phyloP scores from a whole-genome alignment of 2,329 filamentous ascomycete species.

The Dendrostoma leiphaemia region DNA sequence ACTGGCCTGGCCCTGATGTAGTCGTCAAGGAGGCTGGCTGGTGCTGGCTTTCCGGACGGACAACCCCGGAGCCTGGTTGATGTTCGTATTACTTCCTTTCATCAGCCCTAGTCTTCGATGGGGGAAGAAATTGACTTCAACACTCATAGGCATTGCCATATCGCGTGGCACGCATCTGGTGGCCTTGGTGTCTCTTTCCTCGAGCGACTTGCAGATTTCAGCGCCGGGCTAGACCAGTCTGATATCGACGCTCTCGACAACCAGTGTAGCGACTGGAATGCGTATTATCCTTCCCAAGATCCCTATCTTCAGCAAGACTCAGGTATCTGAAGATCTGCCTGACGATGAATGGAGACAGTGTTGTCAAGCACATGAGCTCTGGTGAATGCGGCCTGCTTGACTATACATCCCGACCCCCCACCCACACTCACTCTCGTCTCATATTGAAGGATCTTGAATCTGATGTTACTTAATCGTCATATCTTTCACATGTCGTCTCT shows the following conservation, averaged over 20 bases:
- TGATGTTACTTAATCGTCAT: too few relatives aligned
- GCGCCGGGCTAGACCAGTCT: not conserved
- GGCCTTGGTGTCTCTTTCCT: slow-evolving; percentile 15
- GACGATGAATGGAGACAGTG: not conserved
- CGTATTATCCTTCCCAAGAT: slow-evolving; percentile 8
- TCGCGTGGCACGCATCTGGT: slow-evolving; percentile 17
- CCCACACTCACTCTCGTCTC: not conserved
- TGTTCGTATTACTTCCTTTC: not conserved
- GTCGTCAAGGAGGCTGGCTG: slow-evolving; percentile 38
- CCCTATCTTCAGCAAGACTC: slow-evolving; percentile 12
- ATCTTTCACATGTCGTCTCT: too few relatives aligned
- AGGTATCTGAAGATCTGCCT: slow-evolving; percentile 16
- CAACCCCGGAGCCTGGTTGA: slow-evolving; percentile 46
- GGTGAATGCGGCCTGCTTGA: not conserved
- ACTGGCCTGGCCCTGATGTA: slow-evolving; percentile 29
- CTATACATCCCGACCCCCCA: not conserved
- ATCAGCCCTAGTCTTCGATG: not conserved
- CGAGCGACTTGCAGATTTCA: slow-evolving; percentile 8
- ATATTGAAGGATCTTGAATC: not conserved
- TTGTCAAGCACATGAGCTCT: not conserved
- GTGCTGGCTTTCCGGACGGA: slow-evolving; percentile 45
- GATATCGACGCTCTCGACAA: slow-evolving; percentile 11
- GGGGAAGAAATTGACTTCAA: not conserved
- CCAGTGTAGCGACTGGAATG: slow-evolving; percentile 13
- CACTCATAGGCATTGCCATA: slow-evolving; percentile 15